A percentile compares a stretch with the other conserved stretches of the same genome.
Conservation (phyloP, 495 filamentous ascomycete species). For the Penicillium verhagenii region DNA sequence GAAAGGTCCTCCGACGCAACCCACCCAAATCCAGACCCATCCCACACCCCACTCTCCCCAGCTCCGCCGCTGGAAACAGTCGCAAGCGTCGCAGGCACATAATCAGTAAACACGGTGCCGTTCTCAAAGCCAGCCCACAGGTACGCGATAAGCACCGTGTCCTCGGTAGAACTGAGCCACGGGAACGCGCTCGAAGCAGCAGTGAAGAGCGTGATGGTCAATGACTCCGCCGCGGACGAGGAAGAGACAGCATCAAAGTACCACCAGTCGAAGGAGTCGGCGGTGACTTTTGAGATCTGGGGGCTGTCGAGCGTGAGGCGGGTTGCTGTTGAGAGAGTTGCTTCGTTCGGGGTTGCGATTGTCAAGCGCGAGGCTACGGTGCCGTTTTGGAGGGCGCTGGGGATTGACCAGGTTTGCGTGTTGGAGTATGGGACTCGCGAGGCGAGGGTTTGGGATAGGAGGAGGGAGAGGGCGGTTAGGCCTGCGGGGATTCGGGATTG, state of each 20-base stretch:
- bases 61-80: constrained; percentile 4
- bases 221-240: constrained; percentile 12
- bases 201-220: constrained; percentile 32
- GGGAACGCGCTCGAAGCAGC: constrained; percentile 23
- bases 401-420: constrained; percentile 8
- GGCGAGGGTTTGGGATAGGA: neutral
- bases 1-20: constrained; percentile 7
- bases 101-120: constrained; percentile 19
- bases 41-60: constrained; percentile 6
- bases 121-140: constrained; percentile 26
- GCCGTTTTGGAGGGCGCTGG: constrained; percentile 13
- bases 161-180: constrained; percentile 10
- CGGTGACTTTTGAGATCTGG: constrained; percentile 26
- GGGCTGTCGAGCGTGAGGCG: constrained; percentile 30
- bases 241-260: constrained; percentile 38
- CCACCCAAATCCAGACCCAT: constrained; percentile 19
- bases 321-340: constrained; percentile 1
- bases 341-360: constrained; percentile 1
- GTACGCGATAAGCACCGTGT: constrained; percentile 23
- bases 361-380: constrained; percentile 9
- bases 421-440: neutral
- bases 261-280: constrained; percentile 41
- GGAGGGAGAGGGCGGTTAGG: neutral
- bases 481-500: too few relatives aligned
- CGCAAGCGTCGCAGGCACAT: constrained; percentile 18